Base-by-base conservation (phyloP, 2,329 filamentous ascomycete species). In the Neoarthrinium moseri region DNA sequence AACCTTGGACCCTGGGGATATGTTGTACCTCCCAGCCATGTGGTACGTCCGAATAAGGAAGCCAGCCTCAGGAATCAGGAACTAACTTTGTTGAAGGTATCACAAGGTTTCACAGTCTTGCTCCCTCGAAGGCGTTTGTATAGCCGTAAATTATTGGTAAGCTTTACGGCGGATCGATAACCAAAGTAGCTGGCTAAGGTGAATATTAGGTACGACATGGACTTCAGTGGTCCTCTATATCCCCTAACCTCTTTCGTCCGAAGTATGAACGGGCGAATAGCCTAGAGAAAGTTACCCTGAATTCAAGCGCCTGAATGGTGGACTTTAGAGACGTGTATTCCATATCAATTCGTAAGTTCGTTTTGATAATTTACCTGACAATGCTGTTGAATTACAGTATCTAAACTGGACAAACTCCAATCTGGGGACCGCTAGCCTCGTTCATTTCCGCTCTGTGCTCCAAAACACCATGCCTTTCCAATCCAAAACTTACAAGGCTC, bases 91-190 rank as follows among this genome's bases (percentile, higher is more conserved):
- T 29, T 32, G 6, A 35, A 64, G 80, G 80, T 89, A 88, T 60
- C 89, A 94, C 61, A 91, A 92, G 61, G 89, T 94, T 4, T 82
- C 79, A 6, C 89, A 94, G 60, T 83, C 78, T 2, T 83, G 81
- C 52, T 75, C 74, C 0, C 70, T 80, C 1, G 86, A 91, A 51
- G 85, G 84, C 0, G 81, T 91, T 24, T 89, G 87, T 33, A 81
- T 87, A 45, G 87, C 89, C 2, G 83, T 91, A 29, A 94, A 94
- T 58, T 92, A 92, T 63, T 94, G 89, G 86, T 86, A 64, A 59
- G 70, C 11, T 43, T 26, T 36, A n/a, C 21, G 36, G 38, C 32
- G 23, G 22, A 41, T 36, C 24, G 10, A 26, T 21, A 11, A 5
- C 27, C 17, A 30, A 10, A 33, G 15, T 15, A 21, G 12, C 23